These are phyloP conservation scores for Termitomyces sp. DNA, from an alignment of 768 basidiomycete genomes.

Conservation along the genomic window DNA sequence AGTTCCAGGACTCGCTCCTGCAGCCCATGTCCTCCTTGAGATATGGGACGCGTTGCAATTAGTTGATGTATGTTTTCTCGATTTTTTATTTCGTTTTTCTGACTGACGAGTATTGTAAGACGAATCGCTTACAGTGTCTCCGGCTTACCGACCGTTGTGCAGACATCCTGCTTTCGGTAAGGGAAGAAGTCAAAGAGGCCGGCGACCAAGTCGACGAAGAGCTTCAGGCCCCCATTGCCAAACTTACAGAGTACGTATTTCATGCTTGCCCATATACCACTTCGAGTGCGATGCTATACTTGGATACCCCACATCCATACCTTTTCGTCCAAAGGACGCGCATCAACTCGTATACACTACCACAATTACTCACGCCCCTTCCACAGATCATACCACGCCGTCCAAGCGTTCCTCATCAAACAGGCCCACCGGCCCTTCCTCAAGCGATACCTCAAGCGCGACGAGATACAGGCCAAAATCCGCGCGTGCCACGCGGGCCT, in stretches of 20 bases:
- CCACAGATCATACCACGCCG: slow-evolving; percentile 32
- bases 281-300: too few species aligned
- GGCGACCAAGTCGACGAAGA: slow-evolving; percentile 44
- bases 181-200: slow-evolving; percentile 55
- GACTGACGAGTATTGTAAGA: slow-evolving; percentile 23
- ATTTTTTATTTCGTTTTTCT: background rate
- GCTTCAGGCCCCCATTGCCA: slow-evolving; percentile 42
- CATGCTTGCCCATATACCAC: too few species aligned
- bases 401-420: slow-evolving; percentile 48
- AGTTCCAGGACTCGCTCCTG: slow-evolving; percentile 46
- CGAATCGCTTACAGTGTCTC: slow-evolving; percentile 58
- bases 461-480: slow-evolving; percentile 57
- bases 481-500: slow-evolving; percentile 44
- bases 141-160: slow-evolving; percentile 73
- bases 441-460: slow-evolving; percentile 71
- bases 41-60: slow-evolving; percentile 63
- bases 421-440: slow-evolving; percentile 66
- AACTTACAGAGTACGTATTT: slow-evolving; percentile 41
- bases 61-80: slow-evolving; percentile 47
- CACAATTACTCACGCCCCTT: background rate
- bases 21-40: slow-evolving; percentile 42
- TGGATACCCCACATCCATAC: too few species aligned
- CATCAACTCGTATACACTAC: too few species aligned
- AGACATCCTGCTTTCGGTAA: slow-evolving; percentile 55
- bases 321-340: too few species aligned